Evolutionary conservation across 495 filamentous ascomycete genomes (phyloP).

Genomic region (Penicillium paradoxum): DNA sequence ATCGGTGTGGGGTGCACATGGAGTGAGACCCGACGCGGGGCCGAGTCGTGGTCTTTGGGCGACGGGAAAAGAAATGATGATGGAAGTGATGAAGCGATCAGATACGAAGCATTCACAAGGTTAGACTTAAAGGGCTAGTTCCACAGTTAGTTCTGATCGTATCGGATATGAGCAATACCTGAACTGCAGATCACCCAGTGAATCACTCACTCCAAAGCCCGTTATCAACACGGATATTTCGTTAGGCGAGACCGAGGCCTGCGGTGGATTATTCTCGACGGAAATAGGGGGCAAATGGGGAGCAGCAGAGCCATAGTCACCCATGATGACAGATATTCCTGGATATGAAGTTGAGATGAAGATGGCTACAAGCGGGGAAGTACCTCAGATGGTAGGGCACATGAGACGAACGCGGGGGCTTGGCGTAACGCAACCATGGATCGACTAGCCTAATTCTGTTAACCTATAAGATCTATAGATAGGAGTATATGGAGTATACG

Average conservation of each 20-base stretch:
- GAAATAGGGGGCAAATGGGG: constrained; percentile 12
- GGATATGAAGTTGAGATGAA: constrained; percentile 1
- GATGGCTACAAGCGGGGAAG: not conserved
- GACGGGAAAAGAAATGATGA: constrained; percentile 27
- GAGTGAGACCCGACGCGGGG: constrained; percentile 54
- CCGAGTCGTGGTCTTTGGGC: constrained; percentile 5
- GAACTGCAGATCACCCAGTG: constrained; percentile 25
- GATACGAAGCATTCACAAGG: constrained; percentile 65
- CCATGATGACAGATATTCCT: constrained; percentile 26
- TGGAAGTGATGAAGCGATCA: constrained; percentile 56
- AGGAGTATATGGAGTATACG: not conserved
- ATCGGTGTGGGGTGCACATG: constrained; percentile 62
- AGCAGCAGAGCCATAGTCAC: constrained; percentile 33
- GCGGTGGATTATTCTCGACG: constrained; percentile 14
- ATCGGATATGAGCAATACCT: constrained; percentile 7
- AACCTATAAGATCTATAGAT: not conserved
- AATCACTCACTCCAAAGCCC: constrained; percentile 62
- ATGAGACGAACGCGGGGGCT: constrained; percentile 6
- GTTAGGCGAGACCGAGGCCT: constrained; percentile 14
- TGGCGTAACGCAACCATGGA: not conserved
- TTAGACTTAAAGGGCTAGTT: constrained; percentile 62
- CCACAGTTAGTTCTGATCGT: constrained; percentile 6
- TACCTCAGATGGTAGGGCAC: not conserved
- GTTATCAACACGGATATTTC: constrained; percentile 67
- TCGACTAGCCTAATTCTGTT: not conserved